Percentiles rank a stretch among this genome's conserved stretches.
phyloP scores from a whole-genome alignment of 345 rosid species.

The Raphanus raphanistrum region DNA sequence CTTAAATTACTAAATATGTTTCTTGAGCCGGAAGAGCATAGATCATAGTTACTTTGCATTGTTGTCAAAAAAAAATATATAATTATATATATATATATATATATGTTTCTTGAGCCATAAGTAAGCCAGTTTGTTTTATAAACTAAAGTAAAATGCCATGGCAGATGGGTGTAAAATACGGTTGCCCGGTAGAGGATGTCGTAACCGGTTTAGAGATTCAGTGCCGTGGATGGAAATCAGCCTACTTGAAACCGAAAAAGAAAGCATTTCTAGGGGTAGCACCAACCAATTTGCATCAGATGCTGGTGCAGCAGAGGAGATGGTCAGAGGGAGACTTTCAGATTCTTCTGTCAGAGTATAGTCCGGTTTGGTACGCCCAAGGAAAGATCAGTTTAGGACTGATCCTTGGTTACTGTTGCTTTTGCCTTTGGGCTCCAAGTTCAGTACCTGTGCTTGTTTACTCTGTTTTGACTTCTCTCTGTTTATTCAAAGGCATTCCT shows the following conservation, averaged over 20 bases:
- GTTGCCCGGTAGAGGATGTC: conserved; percentile 77
- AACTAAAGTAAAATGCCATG: background rate
- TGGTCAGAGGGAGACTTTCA: conserved; percentile 82
- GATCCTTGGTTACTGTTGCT: conserved; percentile 47
- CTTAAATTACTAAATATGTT: background rate
- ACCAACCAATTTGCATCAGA: conserved; percentile 57
- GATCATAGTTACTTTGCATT: too few relatives aligned
- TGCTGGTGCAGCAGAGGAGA: conserved; percentile 69
- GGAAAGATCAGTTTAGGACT: conserved; percentile 58
- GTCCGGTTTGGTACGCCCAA: conserved; percentile 58
- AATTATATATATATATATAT: too few relatives aligned
- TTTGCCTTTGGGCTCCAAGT: conserved; percentile 59
- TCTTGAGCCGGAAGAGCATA: too few relatives aligned
- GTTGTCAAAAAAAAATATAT: too few relatives aligned
- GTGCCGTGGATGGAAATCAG: conserved; percentile 76
- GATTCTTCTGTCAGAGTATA: conserved; percentile 55
- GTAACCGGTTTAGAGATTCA: conserved; percentile 75
- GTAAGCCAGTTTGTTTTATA: background rate
- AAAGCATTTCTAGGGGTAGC: conserved; percentile 63
- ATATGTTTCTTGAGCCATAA: too few relatives aligned
- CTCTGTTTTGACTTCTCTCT: conserved; percentile 59
- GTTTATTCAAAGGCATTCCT: conserved; percentile 55
- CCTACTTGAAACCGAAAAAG: conserved; percentile 53
- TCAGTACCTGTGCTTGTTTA: conserved; percentile 51
- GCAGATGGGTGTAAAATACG: conserved; percentile 76